Conservation (phyloP, 2,329 filamentous ascomycete species). For the Parastagonospora avenae region DNA sequence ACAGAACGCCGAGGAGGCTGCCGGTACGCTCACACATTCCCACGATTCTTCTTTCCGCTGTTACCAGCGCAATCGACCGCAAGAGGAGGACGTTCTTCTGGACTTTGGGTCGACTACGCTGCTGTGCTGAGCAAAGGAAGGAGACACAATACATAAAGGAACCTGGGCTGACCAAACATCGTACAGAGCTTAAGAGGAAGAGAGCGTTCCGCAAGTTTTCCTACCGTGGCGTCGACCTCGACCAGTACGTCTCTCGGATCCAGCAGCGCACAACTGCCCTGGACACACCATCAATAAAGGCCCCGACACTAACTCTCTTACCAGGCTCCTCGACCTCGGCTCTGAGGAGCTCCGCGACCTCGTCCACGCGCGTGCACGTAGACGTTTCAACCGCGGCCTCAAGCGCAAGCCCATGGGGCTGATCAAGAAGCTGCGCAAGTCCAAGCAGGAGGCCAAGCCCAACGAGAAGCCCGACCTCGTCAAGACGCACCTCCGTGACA, state of each 20-base stretch:
- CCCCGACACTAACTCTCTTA: slow-evolving; percentile 29
- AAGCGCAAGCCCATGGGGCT: slow-evolving; percentile 99
- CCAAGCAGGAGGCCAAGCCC: slow-evolving; percentile 62
- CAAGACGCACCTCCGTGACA: slow-evolving; percentile 99
- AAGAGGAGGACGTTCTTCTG: neutral
- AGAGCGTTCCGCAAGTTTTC: slow-evolving; percentile 99
- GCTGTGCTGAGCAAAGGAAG: slow-evolving; percentile 1
- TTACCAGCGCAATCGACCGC: slow-evolving; percentile 12
- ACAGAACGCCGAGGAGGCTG: slow-evolving; percentile 96
- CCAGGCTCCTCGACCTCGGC: slow-evolving; percentile 95
- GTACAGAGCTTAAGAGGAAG: slow-evolving; percentile 94
- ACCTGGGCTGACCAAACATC: slow-evolving; percentile 30
- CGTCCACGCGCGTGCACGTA: slow-evolving; percentile 97
- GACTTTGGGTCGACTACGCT: neutral
- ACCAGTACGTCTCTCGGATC: slow-evolving; percentile 74
- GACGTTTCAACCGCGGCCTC: slow-evolving; percentile 98
- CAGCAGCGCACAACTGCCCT: slow-evolving; percentile 1
- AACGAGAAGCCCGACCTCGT: slow-evolving; percentile 99
- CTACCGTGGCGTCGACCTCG: slow-evolving; percentile 99
- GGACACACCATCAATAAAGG: neutral
- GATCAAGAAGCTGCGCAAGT: slow-evolving; percentile 99
- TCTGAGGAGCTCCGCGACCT: slow-evolving; percentile 99
- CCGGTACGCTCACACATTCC: slow-evolving; percentile 59
- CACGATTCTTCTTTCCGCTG: slow-evolving; percentile 8
- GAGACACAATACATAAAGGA: slow-evolving; percentile 11